phyloP scores from a whole-genome alignment of 768 basidiomycete species.

The Leucosporidium scottii region DNA sequence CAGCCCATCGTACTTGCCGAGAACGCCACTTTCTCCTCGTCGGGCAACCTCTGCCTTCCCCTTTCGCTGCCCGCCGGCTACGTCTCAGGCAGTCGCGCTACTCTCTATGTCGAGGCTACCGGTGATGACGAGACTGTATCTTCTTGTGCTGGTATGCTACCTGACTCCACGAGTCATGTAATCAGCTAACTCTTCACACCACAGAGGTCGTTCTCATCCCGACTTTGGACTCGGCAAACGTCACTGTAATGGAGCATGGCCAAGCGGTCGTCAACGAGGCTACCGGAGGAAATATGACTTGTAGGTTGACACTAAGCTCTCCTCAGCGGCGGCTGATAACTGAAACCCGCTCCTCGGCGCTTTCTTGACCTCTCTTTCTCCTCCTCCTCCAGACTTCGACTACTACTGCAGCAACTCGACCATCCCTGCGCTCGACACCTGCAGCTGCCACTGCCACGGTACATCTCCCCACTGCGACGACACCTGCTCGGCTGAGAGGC shows the following conservation, averaged over 20 bases:
- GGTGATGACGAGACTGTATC: conserved; percentile 5
- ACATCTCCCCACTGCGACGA: conserved; percentile 1
- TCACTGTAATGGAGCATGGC: background rate
- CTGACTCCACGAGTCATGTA: no score
- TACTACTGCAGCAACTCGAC: conserved; percentile 18
- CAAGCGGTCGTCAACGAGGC: conserved; percentile 1
- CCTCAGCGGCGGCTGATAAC: no score
- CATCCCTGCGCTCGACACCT: conserved; percentile 10
- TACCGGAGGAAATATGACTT: conserved; percentile 2
- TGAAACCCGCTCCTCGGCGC: no score
- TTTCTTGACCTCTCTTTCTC: background rate
- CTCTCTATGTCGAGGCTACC: conserved; percentile 9
- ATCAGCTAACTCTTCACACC: no score
- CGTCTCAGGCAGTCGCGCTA: background rate
- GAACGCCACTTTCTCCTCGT: conserved; percentile 2
- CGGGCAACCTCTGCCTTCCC: conserved; percentile 16
- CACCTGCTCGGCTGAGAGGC: conserved; percentile 4
- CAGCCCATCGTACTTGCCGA: conserved; percentile 9
- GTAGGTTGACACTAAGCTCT: background rate
- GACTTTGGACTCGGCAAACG: background rate
- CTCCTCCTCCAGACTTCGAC: background rate
- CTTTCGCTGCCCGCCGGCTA: background rate
- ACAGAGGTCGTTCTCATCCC: conserved; percentile 15
- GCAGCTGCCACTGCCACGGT: conserved; percentile 15
- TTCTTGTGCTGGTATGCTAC: conserved; percentile 9